Base-by-base conservation (phyloP, 345 rosid genomes). In the Chamaenerion angustifolium region DNA sequence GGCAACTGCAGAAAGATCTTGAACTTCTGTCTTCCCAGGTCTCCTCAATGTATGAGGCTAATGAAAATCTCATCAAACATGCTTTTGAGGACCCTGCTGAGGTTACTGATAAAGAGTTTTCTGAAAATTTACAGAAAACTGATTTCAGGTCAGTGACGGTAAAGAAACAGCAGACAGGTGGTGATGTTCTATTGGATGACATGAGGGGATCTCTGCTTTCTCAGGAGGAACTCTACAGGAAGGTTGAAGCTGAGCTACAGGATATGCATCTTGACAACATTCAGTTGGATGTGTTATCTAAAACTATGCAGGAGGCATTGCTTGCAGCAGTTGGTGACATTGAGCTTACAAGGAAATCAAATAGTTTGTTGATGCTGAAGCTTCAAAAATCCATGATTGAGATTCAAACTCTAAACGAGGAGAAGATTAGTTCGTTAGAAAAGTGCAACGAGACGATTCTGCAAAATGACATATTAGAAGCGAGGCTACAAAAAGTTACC, bases 1-100 rank as follows among this genome's bases (percentile, higher is more conserved):
- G 70, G 68, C 93, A 87, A 70, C 64, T 92, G 63, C 98, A 92
- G 78, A 87, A 82, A 66, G 98, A 92, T 71, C 96, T 92, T 19
- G 95, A 92, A 58, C 64, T 83, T 44, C 93, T 92, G 66, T 87
- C 96, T 53, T 72, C 70, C 40, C 98, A 92, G 82, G 85, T 92
- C 61, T 72, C 76, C 50, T 87, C 98, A 58, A 80, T 92, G 83
- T 77, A 70, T 64, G 85, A 87, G 80, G 79, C 85, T 35, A 87
- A 84, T 63, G 96, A 87, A 69, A 87, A 84, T 63, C 95, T 92
- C 65, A 78, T 92, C 65, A 74, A 62, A 74, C 77, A 87, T 76
- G 89, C 94, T 61, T 73, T 82, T 45, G 70, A 68, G 50, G 96
- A 83, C 64, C 65, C 76, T 55, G 48, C 77, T 47, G 81, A 71